Base-by-base conservation (phyloP, 495 filamentous ascomycete species). In the Bacidia gigantensis region DNA sequence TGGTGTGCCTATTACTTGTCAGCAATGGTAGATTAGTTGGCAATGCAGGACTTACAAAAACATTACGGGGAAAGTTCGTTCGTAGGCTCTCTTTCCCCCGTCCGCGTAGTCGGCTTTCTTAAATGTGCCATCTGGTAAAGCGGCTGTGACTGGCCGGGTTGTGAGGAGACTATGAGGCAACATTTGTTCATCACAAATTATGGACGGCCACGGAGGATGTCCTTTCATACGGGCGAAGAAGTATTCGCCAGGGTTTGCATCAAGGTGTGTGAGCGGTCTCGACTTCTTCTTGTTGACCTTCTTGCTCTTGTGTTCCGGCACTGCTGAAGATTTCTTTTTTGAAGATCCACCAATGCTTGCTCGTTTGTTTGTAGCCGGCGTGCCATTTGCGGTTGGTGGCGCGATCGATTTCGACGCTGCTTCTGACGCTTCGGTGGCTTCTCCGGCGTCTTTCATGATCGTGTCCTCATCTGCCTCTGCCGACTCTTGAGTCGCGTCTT, bases 141-240 rank as follows among this genome's bases (percentile, higher is more conserved):
- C 77, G 25, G 89, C 86, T 9, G 86, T 88, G 32, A 94, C 85
- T 1, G 89, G 89, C 53, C 89, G 79, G 26, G 75, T 74, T 50
- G 71, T 78, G 51, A 89, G 64, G 18, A 95, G 74, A 24, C 72
- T 76, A 32, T 75, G 63, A 0, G 89, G 89, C 10, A 96, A 78
- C 78, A 96, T 95, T 54, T 84, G 82, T 66, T 96, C 89, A 62
- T 94, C 87, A 59, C 83, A 87, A 54, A 96, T 79, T 66, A 96
- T 83, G 40, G 85, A 79, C 2, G 89, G 89, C 89, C 89, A 96
- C 40, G 83, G 80, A 11, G 88, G 87, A 68, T 84, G 88, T 50
- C 89, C 89, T 71, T 87, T 89, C 62, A 96, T 79, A 60, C 85
- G 81, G 53, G 87, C 86, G 48, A 88, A 82, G 68, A 78, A 95